These are phyloP conservation scores for Rhizopogon vulgaris DNA, from an alignment of 768 basidiomycete genomes.

Conservation along the genomic window DNA sequence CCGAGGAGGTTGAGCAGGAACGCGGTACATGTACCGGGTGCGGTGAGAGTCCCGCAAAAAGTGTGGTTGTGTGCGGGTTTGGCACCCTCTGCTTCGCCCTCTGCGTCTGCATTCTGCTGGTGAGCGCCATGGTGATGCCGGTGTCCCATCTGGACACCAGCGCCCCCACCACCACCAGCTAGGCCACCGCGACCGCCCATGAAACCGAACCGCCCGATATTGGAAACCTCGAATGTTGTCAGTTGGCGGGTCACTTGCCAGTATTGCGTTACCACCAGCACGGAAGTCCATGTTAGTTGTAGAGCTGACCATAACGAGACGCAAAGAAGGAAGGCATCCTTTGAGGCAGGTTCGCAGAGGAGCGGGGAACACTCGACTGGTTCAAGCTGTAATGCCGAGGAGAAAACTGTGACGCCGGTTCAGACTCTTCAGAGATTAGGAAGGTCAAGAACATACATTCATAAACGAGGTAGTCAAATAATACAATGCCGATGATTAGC, in stretches of 20 bases:
- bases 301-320: slow-evolving; percentile 84
- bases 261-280: slow-evolving; percentile 79
- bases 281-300: slow-evolving; percentile 90
- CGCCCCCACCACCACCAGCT: slow-evolving; percentile 46
- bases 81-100: slow-evolving; percentile 28
- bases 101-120: slow-evolving; percentile 42
- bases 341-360: slow-evolving; percentile 64
- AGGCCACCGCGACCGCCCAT: slow-evolving; percentile 89
- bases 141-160: slow-evolving; percentile 74
- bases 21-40: slow-evolving; percentile 30
- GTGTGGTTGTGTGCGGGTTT: slow-evolving; percentile 40
- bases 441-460: slow-evolving; percentile 55
- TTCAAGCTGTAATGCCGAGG: slow-evolving; percentile 24
- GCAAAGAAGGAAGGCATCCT: slow-evolving; percentile 80
- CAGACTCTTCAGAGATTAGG: not conserved
- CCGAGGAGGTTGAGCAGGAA: slow-evolving; percentile 91
- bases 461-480: slow-evolving; percentile 82
- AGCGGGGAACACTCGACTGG: slow-evolving; percentile 17
- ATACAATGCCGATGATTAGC: slow-evolving; percentile 71
- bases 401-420: slow-evolving; percentile 44
- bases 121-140: slow-evolving; percentile 38
- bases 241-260: slow-evolving; percentile 94
- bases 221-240: slow-evolving; percentile 94
- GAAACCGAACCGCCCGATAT: slow-evolving; percentile 91
- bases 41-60: slow-evolving; percentile 28